Percentiles rank a stretch among this genome's conserved stretches.
Conservation (phyloP, 225 moss, liverwort and hornwort species). For the Asterella californica region DNA sequence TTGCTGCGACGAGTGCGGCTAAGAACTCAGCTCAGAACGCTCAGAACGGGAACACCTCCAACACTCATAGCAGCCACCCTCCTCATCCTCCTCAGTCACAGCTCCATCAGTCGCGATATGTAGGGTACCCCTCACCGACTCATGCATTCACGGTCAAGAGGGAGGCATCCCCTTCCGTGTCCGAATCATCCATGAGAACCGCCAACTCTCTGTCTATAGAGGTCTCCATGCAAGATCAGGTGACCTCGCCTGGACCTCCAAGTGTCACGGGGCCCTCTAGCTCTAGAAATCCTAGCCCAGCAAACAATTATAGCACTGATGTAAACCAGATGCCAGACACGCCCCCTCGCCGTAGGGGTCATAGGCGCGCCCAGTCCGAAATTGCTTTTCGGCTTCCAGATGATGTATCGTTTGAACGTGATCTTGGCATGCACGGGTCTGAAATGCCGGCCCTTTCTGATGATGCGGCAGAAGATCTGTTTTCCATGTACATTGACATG, state of each 20-base stretch:
- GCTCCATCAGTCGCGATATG: slow-evolving; percentile 71
- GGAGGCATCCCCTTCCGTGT: slow-evolving; percentile 66
- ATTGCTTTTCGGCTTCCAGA: slow-evolving; percentile 66
- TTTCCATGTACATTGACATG: slow-evolving; percentile 92
- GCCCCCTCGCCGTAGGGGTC: slow-evolving; percentile 63
- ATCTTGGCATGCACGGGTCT: slow-evolving; percentile 65
- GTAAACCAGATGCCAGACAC: slow-evolving; percentile 81
- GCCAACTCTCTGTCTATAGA: slow-evolving; percentile 61
- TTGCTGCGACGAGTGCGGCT: slow-evolving; percentile 62
- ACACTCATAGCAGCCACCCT: slow-evolving; percentile 28
- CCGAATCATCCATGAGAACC: slow-evolving; percentile 68
- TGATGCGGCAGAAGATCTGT: slow-evolving; percentile 68
- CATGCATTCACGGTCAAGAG: slow-evolving; percentile 76
- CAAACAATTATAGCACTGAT: slow-evolving; percentile 66
- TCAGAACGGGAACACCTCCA: slow-evolving; percentile 28
- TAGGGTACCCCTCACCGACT: slow-evolving; percentile 65
- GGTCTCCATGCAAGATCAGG: slow-evolving; percentile 74
- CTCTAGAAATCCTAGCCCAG: slow-evolving; percentile 53
- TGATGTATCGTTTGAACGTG: slow-evolving; percentile 64
- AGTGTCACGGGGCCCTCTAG: slow-evolving; percentile 57
- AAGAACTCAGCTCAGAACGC: slow-evolving; percentile 56
- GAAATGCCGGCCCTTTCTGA: slow-evolving; percentile 77
- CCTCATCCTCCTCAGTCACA: slow-evolving; percentile 64
- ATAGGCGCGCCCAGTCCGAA: slow-evolving; percentile 71
- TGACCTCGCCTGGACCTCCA: slow-evolving; percentile 67